Conservation (phyloP, 306 rosid species). For the Urtica urens region DNA sequence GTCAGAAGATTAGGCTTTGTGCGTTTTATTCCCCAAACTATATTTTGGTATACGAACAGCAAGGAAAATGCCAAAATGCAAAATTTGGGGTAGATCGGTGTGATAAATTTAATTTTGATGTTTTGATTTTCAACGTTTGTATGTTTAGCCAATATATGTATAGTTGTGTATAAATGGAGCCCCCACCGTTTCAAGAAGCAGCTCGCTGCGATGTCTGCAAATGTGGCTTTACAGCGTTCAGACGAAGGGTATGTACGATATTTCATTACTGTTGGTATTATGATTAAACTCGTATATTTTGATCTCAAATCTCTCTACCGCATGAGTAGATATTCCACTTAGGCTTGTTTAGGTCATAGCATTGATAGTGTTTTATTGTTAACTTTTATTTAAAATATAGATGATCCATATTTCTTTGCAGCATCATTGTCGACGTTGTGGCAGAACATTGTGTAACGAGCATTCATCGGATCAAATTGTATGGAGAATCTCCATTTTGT, state of each 20-base stretch:
- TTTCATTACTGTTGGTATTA: too few species aligned
- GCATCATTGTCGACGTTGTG: conserved; percentile 96
- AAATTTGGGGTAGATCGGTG: too few species aligned
- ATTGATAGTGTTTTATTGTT: too few species aligned
- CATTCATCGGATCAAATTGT: conserved; percentile 89
- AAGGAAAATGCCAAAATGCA: too few species aligned
- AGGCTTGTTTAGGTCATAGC: too few species aligned
- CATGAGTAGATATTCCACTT: background rate
- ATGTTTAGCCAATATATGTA: too few species aligned
- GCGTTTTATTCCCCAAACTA: too few species aligned
- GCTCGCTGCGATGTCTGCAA: conserved; percentile 89
- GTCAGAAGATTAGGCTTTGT: too few species aligned
- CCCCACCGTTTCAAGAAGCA: conserved; percentile 85
- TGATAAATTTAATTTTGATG: too few species aligned
- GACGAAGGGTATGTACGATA: conserved; percentile 57
- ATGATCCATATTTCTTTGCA: conserved; percentile 24
- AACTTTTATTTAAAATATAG: background rate
- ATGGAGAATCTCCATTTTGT: background rate
- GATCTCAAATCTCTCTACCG: background rate
- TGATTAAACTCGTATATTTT: background rate
- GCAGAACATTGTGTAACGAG: conserved; percentile 83
- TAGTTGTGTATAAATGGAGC: too few species aligned
- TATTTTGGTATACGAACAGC: too few species aligned
- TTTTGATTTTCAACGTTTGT: too few species aligned
- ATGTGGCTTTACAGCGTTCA: conserved; percentile 90